These are phyloP conservation scores for Ceratobasidium theobromae DNA, from an alignment of 1,284 basidiomycete species.

Conservation along the genomic window DNA sequence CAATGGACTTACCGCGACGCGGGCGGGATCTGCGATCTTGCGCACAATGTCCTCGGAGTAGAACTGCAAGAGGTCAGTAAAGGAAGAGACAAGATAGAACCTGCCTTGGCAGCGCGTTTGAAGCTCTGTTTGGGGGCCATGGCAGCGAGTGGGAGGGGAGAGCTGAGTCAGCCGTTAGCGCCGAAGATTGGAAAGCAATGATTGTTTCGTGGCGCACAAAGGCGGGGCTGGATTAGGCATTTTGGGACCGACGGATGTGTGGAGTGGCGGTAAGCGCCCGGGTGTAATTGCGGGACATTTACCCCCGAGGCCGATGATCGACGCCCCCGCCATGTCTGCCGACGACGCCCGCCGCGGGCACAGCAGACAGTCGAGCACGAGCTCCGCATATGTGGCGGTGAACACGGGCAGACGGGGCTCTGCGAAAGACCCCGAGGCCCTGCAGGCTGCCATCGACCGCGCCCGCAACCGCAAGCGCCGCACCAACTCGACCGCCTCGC, in stretches of 20 bases:
- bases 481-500: conserved; percentile 27
- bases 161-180: too few species aligned
- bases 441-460: conserved; percentile 26
- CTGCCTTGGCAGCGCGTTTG: conserved; percentile 17
- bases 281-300: conserved; percentile 1
- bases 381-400: conserved; percentile 3
- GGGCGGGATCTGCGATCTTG: conserved; percentile 45
- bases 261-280: conserved; percentile 2
- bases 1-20: conserved; percentile 40
- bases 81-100: neutral
- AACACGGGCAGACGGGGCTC: conserved; percentile 28
- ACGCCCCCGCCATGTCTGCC: neutral
- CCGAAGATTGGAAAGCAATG: neutral
- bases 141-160: neutral
- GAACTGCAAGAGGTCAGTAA: conserved; percentile 50
- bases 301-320: neutral
- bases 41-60: conserved; percentile 76
- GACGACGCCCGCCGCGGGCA: neutral
- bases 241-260: conserved; percentile 1
- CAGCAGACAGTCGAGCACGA: conserved; percentile 14
- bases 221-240: neutral
- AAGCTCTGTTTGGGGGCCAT: neutral
- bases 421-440: conserved; percentile 22
- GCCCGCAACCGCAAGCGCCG: conserved; percentile 11
- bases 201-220: neutral